Evolutionary conservation across 768 basidiomycete genomes (phyloP).

Genomic region (Termitomyces sp.): DNA sequence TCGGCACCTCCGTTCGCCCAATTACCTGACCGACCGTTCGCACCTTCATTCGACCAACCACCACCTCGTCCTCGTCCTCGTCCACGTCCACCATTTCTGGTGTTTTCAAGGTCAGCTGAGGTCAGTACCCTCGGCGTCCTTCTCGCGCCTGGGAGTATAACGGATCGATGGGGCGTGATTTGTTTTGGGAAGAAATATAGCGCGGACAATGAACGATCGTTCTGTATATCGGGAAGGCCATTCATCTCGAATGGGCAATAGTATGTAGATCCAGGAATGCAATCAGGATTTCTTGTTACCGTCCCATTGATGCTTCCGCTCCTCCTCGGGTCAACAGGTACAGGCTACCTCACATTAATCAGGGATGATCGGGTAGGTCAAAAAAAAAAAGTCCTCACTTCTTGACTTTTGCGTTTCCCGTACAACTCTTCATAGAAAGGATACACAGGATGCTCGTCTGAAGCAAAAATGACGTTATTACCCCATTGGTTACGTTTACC

Average conservation of each 20-base stretch:
- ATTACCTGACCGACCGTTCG: constrained; percentile 16
- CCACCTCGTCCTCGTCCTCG: constrained; percentile 41
- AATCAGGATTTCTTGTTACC: constrained; percentile 79
- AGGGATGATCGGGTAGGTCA: background rate
- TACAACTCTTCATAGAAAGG: constrained; percentile 86
- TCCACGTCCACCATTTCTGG: constrained; percentile 47
- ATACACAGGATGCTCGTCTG: constrained; percentile 81
- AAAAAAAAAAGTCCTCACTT: constrained; percentile 48
- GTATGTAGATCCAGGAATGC: constrained; percentile 89
- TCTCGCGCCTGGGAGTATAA: constrained; percentile 69
- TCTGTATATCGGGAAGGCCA: constrained; percentile 71
- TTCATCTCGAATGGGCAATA: constrained; percentile 61
- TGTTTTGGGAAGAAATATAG: constrained; percentile 89
- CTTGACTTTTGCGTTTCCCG: constrained; percentile 76
- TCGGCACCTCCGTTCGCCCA: constrained; percentile 24
- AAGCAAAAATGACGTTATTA: constrained; percentile 74
- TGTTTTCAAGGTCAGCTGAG: constrained; percentile 63
- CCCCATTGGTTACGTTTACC: constrained; percentile 82
- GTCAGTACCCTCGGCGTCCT: constrained; percentile 56
- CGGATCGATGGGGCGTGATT: constrained; percentile 75
- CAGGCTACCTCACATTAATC: constrained; percentile 45
- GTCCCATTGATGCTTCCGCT: constrained; percentile 79
- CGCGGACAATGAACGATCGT: constrained; percentile 84
- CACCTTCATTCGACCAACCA: constrained; percentile 21
- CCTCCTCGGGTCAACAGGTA: constrained; percentile 58